Conservation (phyloP, 495 filamentous ascomycete species). For the Talaromyces nanjingensis region DNA sequence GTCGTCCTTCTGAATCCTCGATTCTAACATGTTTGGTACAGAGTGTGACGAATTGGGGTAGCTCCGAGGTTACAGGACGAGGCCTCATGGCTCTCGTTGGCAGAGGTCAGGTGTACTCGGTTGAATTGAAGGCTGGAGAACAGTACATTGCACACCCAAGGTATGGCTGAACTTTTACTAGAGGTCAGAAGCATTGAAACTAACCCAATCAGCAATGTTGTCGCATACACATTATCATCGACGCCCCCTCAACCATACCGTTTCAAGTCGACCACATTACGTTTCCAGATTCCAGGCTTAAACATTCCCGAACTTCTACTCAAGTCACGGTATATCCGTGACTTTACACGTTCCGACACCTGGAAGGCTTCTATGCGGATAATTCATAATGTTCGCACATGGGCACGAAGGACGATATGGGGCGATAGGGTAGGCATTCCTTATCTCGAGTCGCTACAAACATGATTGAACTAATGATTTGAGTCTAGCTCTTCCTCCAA, state of each 20-base stretch:
- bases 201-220: constrained; percentile 56
- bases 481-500: constrained; percentile 66
- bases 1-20: constrained; percentile 19
- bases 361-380: constrained; percentile 60
- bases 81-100: constrained; percentile 80
- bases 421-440: constrained; percentile 63
- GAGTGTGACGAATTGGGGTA: constrained; percentile 87
- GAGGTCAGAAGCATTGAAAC: background rate
- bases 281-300: constrained; percentile 70
- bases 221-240: constrained; percentile 70
- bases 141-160: constrained; percentile 81
- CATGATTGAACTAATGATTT: constrained; percentile 9
- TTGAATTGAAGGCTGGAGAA: constrained; percentile 70
- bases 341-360: constrained; percentile 57
- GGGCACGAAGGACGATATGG: constrained; percentile 76
- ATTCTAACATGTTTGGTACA: constrained; percentile 27
- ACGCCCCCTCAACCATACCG: constrained; percentile 74
- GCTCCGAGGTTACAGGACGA: constrained; percentile 75
- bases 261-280: constrained; percentile 67
- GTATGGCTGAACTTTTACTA: constrained; percentile 25
- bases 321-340: constrained; percentile 61
- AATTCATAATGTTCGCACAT: constrained; percentile 62
- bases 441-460: background rate
- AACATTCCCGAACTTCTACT: constrained; percentile 48
- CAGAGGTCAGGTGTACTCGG: constrained; percentile 78